phyloP scores from a whole-genome alignment of 768 basidiomycete genomes.

The Tubosaeta sp. region DNA sequence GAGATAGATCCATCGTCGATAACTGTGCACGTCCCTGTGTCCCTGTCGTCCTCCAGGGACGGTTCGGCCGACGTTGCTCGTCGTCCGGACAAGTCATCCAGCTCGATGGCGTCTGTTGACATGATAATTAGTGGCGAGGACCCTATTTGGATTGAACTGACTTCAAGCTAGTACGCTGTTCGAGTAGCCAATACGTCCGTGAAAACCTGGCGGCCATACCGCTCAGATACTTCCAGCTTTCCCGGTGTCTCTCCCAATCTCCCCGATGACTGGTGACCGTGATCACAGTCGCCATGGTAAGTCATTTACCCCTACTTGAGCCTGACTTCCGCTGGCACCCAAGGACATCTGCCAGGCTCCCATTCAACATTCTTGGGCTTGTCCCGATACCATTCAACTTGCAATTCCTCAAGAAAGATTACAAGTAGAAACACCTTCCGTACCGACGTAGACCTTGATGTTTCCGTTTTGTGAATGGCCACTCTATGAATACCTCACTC shows the following conservation, averaged over 20 bases:
- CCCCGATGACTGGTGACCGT: constrained; percentile 37
- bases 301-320: background rate
- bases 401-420: constrained; percentile 36
- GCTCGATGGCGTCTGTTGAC: constrained; percentile 32
- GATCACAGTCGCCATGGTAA: constrained; percentile 37
- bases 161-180: too few species aligned
- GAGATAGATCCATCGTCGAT: constrained; percentile 25
- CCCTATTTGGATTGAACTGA: too few species aligned
- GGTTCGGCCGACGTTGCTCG: constrained; percentile 9
- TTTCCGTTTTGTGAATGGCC: constrained; percentile 36
- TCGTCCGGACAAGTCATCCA: constrained; percentile 34
- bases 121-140: constrained; percentile 16
- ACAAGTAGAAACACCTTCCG: constrained; percentile 28
- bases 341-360: too few species aligned
- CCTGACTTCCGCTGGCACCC: too few species aligned
- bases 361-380: constrained; percentile 28
- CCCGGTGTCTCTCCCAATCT: constrained; percentile 28
- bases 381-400: constrained; percentile 34
- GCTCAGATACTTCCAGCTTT: constrained; percentile 26
- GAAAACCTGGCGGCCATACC: constrained; percentile 25
- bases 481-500: background rate
- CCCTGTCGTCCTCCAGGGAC: background rate
- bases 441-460: constrained; percentile 31
- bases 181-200: background rate
- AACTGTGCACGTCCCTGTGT: constrained; percentile 1